Base-by-base conservation (phyloP, 2,329 filamentous ascomycete genomes). In the Fusarium nisikadoi region DNA sequence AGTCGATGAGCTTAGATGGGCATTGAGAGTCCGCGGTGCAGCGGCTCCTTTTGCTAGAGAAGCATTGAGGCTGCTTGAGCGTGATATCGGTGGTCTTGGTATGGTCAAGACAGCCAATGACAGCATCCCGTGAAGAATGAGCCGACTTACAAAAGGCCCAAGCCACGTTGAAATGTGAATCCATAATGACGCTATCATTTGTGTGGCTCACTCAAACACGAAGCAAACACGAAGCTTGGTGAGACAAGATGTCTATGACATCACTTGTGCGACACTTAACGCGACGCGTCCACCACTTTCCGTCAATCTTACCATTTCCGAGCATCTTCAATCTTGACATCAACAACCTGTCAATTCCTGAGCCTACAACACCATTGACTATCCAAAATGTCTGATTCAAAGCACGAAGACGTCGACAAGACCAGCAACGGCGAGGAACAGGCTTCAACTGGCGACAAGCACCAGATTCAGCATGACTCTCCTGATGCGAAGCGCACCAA, bases 1-100 rank as follows among this genome's bases (percentile, higher is more conserved):
- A 54, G 76, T 84, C 16, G 82, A 82, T 9, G 83, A 84, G 60
- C 80, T 83, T 19, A 78, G 82, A 53, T 84, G 82, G 83, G 82
- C 81, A 36, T 70, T 84, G n/a, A 79, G 82, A 39, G 82, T 83
- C 6, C 77, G 82, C 10, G 81, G 81, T 6, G 79, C 81, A 56
- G 80, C 81, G 0, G 80, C 80, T 20, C 78, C 80, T 19, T 84
- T 83, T 60, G 81, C 82, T 20, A 77, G 81, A 45, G 80, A 82
- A 20, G 82, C 82, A 6, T 72, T 84, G 42, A 79, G 81, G 5
- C 76, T 84, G 61, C 74, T 84, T 46, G 82, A 84, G 65, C 78
- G 78, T 53, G 79, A 80, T 39, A 76, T 78, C 38, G 77, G 77
- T 19, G 76, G 77, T 8, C 68, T 78, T 1, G 77, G 77, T 13